These are phyloP conservation scores for Musa beccarii DNA, from an alignment of 176 grass and related monocot species.

Conservation along the genomic window DNA sequence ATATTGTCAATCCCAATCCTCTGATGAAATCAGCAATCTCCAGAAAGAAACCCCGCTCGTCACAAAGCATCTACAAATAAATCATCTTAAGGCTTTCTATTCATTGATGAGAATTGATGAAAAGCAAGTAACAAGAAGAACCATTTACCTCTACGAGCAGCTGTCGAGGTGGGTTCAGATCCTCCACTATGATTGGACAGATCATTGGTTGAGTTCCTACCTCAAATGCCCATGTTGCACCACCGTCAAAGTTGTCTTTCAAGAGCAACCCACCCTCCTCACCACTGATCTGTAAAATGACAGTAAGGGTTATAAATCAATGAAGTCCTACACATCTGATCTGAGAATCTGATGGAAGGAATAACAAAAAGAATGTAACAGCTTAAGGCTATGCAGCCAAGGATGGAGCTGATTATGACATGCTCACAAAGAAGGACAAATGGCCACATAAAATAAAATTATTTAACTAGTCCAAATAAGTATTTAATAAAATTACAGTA, in stretches of 20 bases:
- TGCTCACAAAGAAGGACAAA: too few species aligned
- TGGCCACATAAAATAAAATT: too few species aligned
- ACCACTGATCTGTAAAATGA: slow-evolving; percentile 40
- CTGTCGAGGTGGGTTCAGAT: slow-evolving; percentile 61
- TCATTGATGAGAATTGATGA: neutral
- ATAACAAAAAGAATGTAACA: neutral
- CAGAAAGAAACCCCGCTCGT: slow-evolving; percentile 64
- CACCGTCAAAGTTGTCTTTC: slow-evolving; percentile 69
- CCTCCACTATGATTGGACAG: slow-evolving; percentile 66
- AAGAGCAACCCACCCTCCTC: slow-evolving; percentile 44
- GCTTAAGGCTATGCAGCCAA: neutral
- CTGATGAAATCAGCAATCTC: slow-evolving; percentile 76
- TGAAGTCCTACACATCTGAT: too few species aligned
- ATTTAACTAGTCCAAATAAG: too few species aligned
- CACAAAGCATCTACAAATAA: slow-evolving; percentile 50
- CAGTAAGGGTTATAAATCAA: neutral
- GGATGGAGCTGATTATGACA: neutral
- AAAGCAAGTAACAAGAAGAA: neutral
- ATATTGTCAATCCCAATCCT: slow-evolving; percentile 71
- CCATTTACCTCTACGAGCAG: slow-evolving; percentile 62
- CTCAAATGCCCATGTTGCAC: slow-evolving; percentile 75
- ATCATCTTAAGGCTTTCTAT: slow-evolving; percentile 1
- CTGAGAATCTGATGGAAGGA: neutral
- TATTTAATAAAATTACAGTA: too few species aligned
- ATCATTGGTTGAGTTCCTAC: slow-evolving; percentile 56